Base-by-base conservation (phyloP, 139 green algal species). In the Zygnema cylindricum region DNA sequence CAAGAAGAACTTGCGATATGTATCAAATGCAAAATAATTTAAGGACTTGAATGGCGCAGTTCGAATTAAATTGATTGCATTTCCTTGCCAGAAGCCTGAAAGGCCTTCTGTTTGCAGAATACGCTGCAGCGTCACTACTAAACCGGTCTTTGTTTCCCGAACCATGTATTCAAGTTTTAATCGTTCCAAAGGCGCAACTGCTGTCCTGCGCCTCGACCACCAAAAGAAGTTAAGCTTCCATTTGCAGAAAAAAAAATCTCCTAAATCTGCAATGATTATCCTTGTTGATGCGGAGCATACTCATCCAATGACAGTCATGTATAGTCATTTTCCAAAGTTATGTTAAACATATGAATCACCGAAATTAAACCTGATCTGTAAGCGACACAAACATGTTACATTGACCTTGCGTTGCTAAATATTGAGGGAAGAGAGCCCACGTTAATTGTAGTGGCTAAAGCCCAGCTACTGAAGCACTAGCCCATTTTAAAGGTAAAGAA, bases 1-100 rank as follows among this genome's bases (percentile, higher is more conserved):
- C 54, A 43, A 30, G 30, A 82, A 39, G 36, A 49, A 43, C 16
- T 63, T 2, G 3, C 82, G 55, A 35, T 78, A 96, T 42, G 92
- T 88, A 83, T 97, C 95, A 88, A 95, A 97, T 1, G 90, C 94
- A 38, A 93, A 95, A 87, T 96, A 97, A 85, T 97, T 97, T 86
- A 97, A 71, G 0, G 95, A 93, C 92, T 95, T 96, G 91, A 95
- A 96, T 1, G 95, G 95, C 0, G 94, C 95, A 0, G 93, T 97
- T 2, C 95, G 85, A 76, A 96, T 77, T 30, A 97, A 55, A 88
- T 97, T 97, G 38, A 97, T 86, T 1, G 55, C 85, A 78, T 97
- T 96, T 57, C 95, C 95, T 83, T 88, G 92, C 94, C 93, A 96
- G 36, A 96, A 94, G 2, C 94, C 94, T 25, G 16, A 23, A 2